Evolutionary conservation across 2,329 filamentous ascomycete species (phyloP), one percentile per base, ranked within the genome.

Genomic region (Diplodia corticola): DNA sequence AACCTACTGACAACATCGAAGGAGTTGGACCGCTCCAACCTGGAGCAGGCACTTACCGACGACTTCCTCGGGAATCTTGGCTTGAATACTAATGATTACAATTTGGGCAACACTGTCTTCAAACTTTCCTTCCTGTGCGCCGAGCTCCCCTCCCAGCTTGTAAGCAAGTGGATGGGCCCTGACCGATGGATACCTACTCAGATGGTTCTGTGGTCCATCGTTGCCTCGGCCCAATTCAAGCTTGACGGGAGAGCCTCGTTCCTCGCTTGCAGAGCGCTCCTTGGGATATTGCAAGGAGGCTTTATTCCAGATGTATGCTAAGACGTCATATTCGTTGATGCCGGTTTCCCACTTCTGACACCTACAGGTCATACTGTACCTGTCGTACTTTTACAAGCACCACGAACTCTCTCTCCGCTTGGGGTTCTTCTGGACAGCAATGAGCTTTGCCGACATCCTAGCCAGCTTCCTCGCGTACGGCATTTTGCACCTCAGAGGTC

Each of bases 271-370:
- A 78, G 81, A 35, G 78, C 77, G 2, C 69, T 84, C 2, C 69
- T 85, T 2, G 83, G 82, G 1, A 73, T 84, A 2, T 70, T 82
- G 17, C 82, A 82, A 78, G 82, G 83, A 22, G 82, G 82, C 0
- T 84, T 84, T 65, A 84, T 84, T 33, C 82, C 82, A 30, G 55
- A 60, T 24, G 55, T 60, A 22, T 24, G 33, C n/a, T 15, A 28
- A 1, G 6, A 10, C 13, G 17, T 35, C 57, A 1, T n/a, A 17
- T 26, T n/a, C 20, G 1, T 9, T 57, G 4, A 12, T 17, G 9
- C 20, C 44, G n/a, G n/a, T n/a, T 67, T 26, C 26, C n/a, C 6
- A 12, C 20, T 57, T 50, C 33, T 60, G 24, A 64, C 22, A 9
- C 15, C 5, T 3, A 3, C 24, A 68, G 57, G 28, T 67, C 15